These are phyloP conservation scores for Parasarocladium wereldwijsianum DNA, from an alignment of 2,329 filamentous ascomycete species.

Conservation along the genomic window DNA sequence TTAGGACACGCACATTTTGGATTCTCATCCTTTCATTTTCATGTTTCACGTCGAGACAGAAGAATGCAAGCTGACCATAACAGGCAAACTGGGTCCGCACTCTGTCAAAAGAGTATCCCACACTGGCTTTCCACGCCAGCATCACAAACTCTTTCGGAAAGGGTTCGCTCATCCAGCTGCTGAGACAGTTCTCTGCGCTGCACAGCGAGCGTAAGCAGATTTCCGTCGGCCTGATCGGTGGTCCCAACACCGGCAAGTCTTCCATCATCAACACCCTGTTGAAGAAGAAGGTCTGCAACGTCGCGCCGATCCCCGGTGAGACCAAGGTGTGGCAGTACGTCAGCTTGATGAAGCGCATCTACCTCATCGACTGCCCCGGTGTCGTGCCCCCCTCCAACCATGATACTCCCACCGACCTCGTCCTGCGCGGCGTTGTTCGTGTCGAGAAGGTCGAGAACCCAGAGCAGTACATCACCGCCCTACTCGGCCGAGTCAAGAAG, in stretches of 20 bases:
- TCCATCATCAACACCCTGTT: constrained; percentile 93
- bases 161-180: constrained; percentile 78
- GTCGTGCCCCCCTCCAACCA: constrained; percentile 80
- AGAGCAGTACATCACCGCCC: constrained; percentile 82
- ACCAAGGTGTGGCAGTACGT: constrained; percentile 99
- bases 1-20: constrained; percentile 71
- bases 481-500: constrained; percentile 66
- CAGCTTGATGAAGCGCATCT: constrained; percentile 82
- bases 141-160: constrained; percentile 97
- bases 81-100: constrained; percentile 87
- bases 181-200: constrained; percentile 83
- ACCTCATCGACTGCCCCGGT: constrained; percentile 88
- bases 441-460: constrained; percentile 95
- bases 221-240: constrained; percentile 67
- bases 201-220: constrained; percentile 90
- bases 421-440: constrained; percentile 80
- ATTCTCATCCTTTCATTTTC: constrained; percentile 11
- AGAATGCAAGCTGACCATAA: constrained; percentile 11
- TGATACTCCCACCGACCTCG: constrained; percentile 74
- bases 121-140: constrained; percentile 83
- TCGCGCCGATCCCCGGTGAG: constrained; percentile 89
- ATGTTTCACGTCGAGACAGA: not conserved
- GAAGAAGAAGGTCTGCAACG: constrained; percentile 86
- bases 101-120: constrained; percentile 83
- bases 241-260: constrained; percentile 86